Base-by-base conservation (phyloP, 2,329 filamentous ascomycete genomes). In the Fusarium anguioides region DNA sequence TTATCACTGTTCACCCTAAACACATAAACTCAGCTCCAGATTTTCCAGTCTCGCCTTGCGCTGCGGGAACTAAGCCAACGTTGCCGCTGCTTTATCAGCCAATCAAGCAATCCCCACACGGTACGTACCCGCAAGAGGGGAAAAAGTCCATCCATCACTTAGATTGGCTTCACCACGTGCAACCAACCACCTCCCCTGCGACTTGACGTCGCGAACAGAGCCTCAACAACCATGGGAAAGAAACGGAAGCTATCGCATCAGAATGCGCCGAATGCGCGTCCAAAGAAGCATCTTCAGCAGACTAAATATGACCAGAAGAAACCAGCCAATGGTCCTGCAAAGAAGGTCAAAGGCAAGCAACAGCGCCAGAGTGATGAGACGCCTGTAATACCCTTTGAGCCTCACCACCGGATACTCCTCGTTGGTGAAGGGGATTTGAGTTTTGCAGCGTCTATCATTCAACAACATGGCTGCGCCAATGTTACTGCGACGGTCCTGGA, bases 391-490 rank as follows among this genome's bases (percentile, higher is more conserved):
- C 92, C 92, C 17, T 94, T 95, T 77, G 77, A 83, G 23, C 80
- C 85, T 36, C 79, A 85, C 70, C 87, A 94, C 68, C 81, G 85
- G 71, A 93, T 95, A 65, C 87, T 96, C 8, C 86, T 95, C 4
- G 80, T 95, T 49, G 92, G 92, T 72, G 92, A 96, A 75, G 92
- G 88, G 68, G 92, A 96, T 78, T 87, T 96, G 74, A 93, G 90
- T 75, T 95, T 94, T 76, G 86, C 91, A 14, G 84, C 85, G 26
- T 89, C 87, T 3, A 83, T 95, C 4, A 82, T 90, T 50, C 78
- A 83, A 51, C 83, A 90, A 72, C 90, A 93, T 79, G 83, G 82
- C 68, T 92, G 89, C 80, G 83, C 81, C 60, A 82, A 89, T 72
- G 77, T 95, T 8, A 90, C 87, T 0, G 91, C 90, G 35, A 94